phyloP scores from a whole-genome alignment of 805 yeast species.

The Wickerhamiella musiphila region DNA sequence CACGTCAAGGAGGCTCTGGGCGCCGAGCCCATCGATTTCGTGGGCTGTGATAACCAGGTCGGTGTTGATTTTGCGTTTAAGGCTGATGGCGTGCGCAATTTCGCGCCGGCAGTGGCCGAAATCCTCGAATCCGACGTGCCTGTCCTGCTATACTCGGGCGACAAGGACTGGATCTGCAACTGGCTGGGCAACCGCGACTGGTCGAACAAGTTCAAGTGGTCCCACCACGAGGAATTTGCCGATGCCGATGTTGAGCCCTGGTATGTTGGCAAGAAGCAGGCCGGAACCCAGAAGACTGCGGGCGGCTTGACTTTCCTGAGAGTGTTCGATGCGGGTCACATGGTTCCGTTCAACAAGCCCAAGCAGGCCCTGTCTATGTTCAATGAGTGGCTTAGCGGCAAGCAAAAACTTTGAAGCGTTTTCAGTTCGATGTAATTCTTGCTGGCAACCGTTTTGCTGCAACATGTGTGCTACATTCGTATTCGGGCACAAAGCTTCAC shows the following conservation, averaged over 20 bases:
- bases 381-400: conserved; percentile 50
- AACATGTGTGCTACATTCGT: no score
- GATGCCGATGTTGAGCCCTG: conserved; percentile 22
- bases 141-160: conserved; percentile 84
- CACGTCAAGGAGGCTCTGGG: conserved; percentile 72
- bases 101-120: conserved; percentile 51
- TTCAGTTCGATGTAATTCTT: no score
- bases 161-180: conserved; percentile 89
- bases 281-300: conserved; percentile 59
- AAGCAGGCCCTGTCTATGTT: conserved; percentile 61
- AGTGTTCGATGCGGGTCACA: conserved; percentile 82
- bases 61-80: conserved; percentile 64
- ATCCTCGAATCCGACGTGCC: conserved; percentile 61
- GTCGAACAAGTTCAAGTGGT: conserved; percentile 57
- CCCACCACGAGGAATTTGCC: conserved; percentile 36
- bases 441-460: no score
- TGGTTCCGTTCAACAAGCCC: conserved; percentile 90
- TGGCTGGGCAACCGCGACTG: conserved; percentile 91
- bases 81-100: conserved; percentile 89
- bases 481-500: no score
- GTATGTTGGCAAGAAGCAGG: conserved; percentile 28
- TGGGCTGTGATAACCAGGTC: conserved; percentile 41
- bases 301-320: conserved; percentile 66
- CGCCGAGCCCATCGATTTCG: conserved; percentile 62
- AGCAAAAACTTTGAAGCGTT: no score